Evolutionary conservation across 441 rosid genomes (phyloP), one percentile per base, ranked within the genome.

Genomic region (Bocquillonia castaneifolia): DNA sequence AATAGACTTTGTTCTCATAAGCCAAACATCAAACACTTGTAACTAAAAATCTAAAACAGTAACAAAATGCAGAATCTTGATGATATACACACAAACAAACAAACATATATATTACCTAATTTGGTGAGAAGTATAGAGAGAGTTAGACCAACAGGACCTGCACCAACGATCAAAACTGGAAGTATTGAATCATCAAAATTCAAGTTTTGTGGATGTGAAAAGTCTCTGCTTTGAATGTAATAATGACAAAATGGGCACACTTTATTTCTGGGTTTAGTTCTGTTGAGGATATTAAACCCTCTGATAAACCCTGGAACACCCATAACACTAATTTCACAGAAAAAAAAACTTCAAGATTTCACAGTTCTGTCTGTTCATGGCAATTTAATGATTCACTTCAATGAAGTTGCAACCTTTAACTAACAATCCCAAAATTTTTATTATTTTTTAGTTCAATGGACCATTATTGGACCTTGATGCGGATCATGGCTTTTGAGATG

Each of bases 111-210:
- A n/a, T 28, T 76, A 91, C 96, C 99, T 63, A 91, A 73, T 74
- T 89, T 90, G 31, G 89, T 85, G 54, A 91, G 92, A 53, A 93
- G 88, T 25, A 93, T 69, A 55, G 99, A 87, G 66, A 93, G 96
- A 68, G 83, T 88, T 42, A 91, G 91, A 6, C 99, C 99, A n/a
- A 93, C 97, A 0, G 99, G 99, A 67, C 99, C 99, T 26, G 96
- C 99, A 26, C 99, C 99, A 48, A 89, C 93, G 42, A 93, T 86
- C 72, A 93, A 76, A 67, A 91, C 97, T 36, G 97, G 99, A 75
- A 91, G 86, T 44, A 75, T 70, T 50, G 79, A 55, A 75, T 79
- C 81, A 51, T 76, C 74, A 37, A 57, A 67, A 54, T 28, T 53
- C 39, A 70, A 40, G 62, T 26, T 58, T 23, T 31, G 55, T 53